Base-by-base conservation (phyloP, 192 early-diverging fungal genomes). In the Gaertneriomyces semiglobifer region DNA sequence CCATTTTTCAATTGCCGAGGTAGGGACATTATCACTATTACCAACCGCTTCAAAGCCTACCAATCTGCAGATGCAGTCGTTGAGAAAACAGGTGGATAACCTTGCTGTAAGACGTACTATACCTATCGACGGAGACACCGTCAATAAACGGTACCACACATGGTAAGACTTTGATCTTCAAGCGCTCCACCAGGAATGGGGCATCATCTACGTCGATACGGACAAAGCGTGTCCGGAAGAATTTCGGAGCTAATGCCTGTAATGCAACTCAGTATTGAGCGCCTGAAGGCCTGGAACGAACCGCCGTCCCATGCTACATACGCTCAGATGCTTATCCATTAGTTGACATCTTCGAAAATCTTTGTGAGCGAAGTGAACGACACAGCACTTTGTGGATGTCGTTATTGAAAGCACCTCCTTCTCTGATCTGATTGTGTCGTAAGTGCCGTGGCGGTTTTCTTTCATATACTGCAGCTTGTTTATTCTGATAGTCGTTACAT, bases 21-120 rank as follows among this genome's bases (percentile, higher is more conserved):
- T 96, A 38, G 82, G 74, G 54, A 98, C 97, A 56, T 79, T 75
- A 71, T 98, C 96, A 7, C 77, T 85, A 65, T 90, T 92, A 18
- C 93, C 94, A 11, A 98, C 76, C 14, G 91, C 94, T 33, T 98
- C 96, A 81, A 98, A 98, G 0, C 96, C 96, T 63, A 96, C 69
- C 33, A 94, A 58, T 18, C 91, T 90, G 57, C 33, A 42, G n/a
- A 41, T 18, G 14, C 39, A 44, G 5, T 59, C 33, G 38, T 25
- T 6, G 20, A 44, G 6, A 9, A 59, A n/a, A 19, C 2, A 3
- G 50, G n/a, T 3, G 40, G n/a, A 69, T 5, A n/a, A 44, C 14
- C 6, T 9, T 6, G 5, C 51, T 47, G 16, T 44, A 51, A 40
- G 63, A 18, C 11, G 6, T 70, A 45, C 7, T 20, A 8, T 81